Conservation (phyloP, 805 yeast species). For the Komagataella populi region DNA sequence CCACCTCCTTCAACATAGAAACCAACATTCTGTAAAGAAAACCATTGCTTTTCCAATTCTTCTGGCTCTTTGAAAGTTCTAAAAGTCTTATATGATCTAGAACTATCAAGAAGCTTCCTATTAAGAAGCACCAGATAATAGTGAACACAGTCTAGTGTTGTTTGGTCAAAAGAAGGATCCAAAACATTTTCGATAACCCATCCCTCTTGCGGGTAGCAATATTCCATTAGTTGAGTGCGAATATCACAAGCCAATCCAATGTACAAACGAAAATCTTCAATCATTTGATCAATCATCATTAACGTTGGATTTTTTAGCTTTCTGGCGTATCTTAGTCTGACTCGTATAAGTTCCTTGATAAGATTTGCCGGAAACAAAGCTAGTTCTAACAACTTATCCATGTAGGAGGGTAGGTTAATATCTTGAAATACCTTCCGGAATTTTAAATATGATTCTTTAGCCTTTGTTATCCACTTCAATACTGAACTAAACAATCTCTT, state of each 20-base stretch:
- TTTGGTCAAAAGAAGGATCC: slow-evolving; percentile 47
- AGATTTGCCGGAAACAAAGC: slow-evolving; percentile 68
- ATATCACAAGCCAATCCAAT: slow-evolving; percentile 64
- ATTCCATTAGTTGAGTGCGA: slow-evolving; percentile 50
- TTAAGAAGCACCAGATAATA: slow-evolving; percentile 61
- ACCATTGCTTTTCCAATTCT: slow-evolving; percentile 74
- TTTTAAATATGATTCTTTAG: slow-evolving; percentile 56
- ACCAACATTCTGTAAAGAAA: slow-evolving; percentile 64
- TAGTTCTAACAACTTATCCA: slow-evolving; percentile 49
- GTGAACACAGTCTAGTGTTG: slow-evolving; percentile 59
- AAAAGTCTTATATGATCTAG: slow-evolving; percentile 46
- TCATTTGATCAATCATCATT: slow-evolving; percentile 92
- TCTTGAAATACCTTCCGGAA: slow-evolving; percentile 49
- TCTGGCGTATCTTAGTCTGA: slow-evolving; percentile 65
- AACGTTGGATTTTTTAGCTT: slow-evolving; percentile 75
- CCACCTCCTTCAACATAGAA: slow-evolving; percentile 72
- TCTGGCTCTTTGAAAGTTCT: slow-evolving; percentile 88
- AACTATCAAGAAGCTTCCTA: slow-evolving; percentile 67
- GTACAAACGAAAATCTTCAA: slow-evolving; percentile 71
- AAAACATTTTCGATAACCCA: slow-evolving; percentile 51
- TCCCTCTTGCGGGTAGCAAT: slow-evolving; percentile 42
- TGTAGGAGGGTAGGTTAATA: slow-evolving; percentile 61
- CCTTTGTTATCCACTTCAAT: slow-evolving; percentile 73
- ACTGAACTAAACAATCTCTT: slow-evolving; percentile 54
- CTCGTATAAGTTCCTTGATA: slow-evolving; percentile 63